These are phyloP conservation scores for Metarhizium humberi DNA, from an alignment of 2,329 filamentous ascomycete genomes.

Conservation along the genomic window DNA sequence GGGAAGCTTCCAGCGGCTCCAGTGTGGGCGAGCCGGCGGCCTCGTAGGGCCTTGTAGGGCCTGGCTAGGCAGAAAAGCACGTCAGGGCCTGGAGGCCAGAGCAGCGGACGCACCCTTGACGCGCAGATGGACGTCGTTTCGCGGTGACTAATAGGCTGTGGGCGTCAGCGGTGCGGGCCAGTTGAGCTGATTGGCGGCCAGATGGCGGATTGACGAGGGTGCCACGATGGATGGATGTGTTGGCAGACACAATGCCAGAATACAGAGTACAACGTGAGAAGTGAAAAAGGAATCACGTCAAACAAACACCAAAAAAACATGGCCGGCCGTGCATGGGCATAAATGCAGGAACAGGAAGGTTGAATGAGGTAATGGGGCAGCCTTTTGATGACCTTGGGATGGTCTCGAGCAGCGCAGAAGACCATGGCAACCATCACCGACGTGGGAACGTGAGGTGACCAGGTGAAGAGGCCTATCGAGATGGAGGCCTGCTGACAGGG, in stretches of 20 bases:
- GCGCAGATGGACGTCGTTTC: background rate
- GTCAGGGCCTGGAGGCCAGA: background rate
- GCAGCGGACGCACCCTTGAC: slow-evolving; percentile 4
- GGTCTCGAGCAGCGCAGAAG: background rate
- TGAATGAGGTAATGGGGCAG: slow-evolving; percentile 7
- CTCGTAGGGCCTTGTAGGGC: slow-evolving; percentile 4
- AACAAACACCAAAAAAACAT: background rate
- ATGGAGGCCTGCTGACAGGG: slow-evolving; percentile 9
- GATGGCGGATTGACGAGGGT: background rate
- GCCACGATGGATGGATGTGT: background rate
- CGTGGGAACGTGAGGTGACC: slow-evolving; percentile 7
- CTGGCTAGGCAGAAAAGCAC: slow-evolving; percentile 4
- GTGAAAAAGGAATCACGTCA: background rate
- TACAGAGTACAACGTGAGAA: background rate
- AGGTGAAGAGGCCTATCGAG: slow-evolving; percentile 5
- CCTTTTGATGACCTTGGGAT: background rate
- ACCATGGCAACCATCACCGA: slow-evolving; percentile 3
- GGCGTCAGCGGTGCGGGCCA: too few species aligned
- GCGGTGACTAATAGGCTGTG: background rate
- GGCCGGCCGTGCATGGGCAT: slow-evolving; percentile 10
- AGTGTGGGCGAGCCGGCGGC: slow-evolving; percentile 1
- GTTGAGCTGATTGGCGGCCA: background rate
- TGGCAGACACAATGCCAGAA: background rate
- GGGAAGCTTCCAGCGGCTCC: background rate
- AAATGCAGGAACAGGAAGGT: slow-evolving; percentile 17